Evolutionary conservation across 805 yeast species (phyloP).

Genomic region (Maudiozyma turicensis): DNA sequence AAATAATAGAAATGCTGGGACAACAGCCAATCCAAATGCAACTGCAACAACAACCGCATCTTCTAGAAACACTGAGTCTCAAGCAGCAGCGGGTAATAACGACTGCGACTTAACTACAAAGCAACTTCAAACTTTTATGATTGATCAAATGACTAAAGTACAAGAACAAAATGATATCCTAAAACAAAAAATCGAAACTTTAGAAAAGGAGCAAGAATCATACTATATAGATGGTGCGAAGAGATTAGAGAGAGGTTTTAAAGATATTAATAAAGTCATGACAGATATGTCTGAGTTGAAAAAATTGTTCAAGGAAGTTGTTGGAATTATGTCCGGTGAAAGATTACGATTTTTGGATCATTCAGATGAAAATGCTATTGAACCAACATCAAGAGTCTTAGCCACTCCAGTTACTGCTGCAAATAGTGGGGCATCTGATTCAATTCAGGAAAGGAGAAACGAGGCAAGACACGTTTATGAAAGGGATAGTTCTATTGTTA

Average conservation of each 20-base stretch:
- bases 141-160: slow-evolving; percentile 15
- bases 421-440: no score
- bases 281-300: slow-evolving; percentile 16
- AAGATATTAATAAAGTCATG: slow-evolving; percentile 10
- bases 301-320: slow-evolving; percentile 19
- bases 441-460: no score
- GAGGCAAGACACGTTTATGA: no score
- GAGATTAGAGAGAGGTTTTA: slow-evolving; percentile 13
- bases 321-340: slow-evolving; percentile 22
- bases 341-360: slow-evolving; percentile 17
- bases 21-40: neutral
- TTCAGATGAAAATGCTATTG: slow-evolving; percentile 12
- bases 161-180: slow-evolving; percentile 17
- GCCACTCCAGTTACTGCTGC: no score
- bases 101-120: neutral
- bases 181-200: slow-evolving; percentile 6
- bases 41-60: neutral
- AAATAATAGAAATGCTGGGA: no score
- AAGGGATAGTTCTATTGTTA: neutral
- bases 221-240: slow-evolving; percentile 11
- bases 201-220: slow-evolving; percentile 20
- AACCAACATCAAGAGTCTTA: neutral
- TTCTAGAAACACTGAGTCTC: neutral
- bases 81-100: neutral
- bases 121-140: slow-evolving; percentile 10